Percentiles rank a stretch among this genome's conserved stretches.
These are phyloP conservation scores for Morella rubra DNA, from an alignment of 306 rosid species.

Conservation along the genomic window DNA sequence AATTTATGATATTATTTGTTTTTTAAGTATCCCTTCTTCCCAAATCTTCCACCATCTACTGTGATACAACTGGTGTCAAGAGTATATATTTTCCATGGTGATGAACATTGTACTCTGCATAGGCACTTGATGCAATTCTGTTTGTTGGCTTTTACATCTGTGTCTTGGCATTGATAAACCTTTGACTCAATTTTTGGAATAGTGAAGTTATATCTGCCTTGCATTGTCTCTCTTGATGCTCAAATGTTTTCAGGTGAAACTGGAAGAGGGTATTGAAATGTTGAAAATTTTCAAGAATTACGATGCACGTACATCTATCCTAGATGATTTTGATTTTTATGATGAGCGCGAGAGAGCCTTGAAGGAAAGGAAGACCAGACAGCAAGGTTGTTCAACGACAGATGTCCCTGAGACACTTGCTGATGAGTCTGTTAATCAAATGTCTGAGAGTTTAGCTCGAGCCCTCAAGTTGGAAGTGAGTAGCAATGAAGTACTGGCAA, in stretches of 20 bases:
- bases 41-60: background rate
- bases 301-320: conserved; percentile 44
- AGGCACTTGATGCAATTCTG: background rate
- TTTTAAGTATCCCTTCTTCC: background rate
- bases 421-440: conserved; percentile 23
- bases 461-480: conserved; percentile 31
- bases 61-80: background rate
- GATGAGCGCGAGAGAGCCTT: conserved; percentile 52
- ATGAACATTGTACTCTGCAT: background rate
- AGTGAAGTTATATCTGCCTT: background rate
- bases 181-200: conserved; percentile 10
- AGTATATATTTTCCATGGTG: background rate
- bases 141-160: background rate
- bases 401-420: conserved; percentile 35
- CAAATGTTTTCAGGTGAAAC: conserved; percentile 42
- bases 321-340: conserved; percentile 56
- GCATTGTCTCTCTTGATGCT: conserved; percentile 22
- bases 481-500: conserved; percentile 17
- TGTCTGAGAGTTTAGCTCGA: conserved; percentile 32
- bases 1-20: background rate
- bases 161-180: background rate
- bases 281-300: conserved; percentile 53
- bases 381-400: conserved; percentile 33
- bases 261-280: conserved; percentile 53
- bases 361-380: conserved; percentile 51